Evolutionary conservation across 345 rosid genomes (phyloP), one percentile per base, ranked within the genome.

Genomic region (Salix exigua): DNA sequence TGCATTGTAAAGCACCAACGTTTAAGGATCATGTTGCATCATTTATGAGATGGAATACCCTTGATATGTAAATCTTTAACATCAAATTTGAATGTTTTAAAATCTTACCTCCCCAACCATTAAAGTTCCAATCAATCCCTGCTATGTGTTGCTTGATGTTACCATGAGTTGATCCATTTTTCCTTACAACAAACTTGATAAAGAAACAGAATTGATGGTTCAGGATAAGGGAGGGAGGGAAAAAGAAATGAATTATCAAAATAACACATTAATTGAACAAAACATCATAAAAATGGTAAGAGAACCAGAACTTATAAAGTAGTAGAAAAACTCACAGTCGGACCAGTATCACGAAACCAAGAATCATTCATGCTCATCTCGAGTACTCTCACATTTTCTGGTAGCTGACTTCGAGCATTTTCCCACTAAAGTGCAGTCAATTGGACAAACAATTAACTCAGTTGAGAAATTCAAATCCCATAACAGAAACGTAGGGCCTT

Each of bases 331-430:
- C 96, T 91, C 77, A 96, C 98, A 72, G 96, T 96, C 72, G 99
- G 97, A 62, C 98, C 99, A 67, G 90, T 85, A 83, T 96, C 99
- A 1, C 98, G 96, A 78, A 96, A 90, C 99, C 99, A 96, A 63
- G 98, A 88, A 82, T 91, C 99, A 33, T 93, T 89, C 94, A 93
- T 91, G 77, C 97, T 91, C 92, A 96, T 89, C 87, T 93, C 98
- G 79, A 91, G 68, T 71, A 96, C 92, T 87, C 96, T 86, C 75
- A 96, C 80, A 62, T 89, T 83, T 42, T 82, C 85, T 30, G 98
- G 99, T 73, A 96, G 85, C 81, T 78, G 91, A 51, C 77, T 85
- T 71, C 94, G 88, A 33, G 98, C 99, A 83, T 88, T 90, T 42
- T 84, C 88, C 98, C 98, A 96, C 99, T 93, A 68, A 73, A 64